Evolutionary conservation across 1,284 basidiomycete genomes (phyloP), one percentile per base, ranked within the genome.

Genomic region (Malassezia slooffiae): DNA sequence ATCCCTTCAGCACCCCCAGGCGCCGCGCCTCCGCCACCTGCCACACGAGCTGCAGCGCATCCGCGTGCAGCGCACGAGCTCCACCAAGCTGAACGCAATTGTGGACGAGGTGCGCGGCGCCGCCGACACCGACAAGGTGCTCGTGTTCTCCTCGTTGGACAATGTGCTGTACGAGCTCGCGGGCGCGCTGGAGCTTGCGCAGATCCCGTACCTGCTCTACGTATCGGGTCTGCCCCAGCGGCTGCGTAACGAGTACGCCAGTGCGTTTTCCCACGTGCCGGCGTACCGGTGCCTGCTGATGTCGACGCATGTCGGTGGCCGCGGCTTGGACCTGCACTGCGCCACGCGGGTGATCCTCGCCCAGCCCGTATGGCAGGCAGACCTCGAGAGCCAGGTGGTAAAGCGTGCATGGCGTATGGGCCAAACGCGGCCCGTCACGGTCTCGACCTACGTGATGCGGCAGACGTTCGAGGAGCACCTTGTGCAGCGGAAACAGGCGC

Each of bases 351-450:
- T 47, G 9, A 39, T 54, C 17, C 43, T 47, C 17, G 29, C 44
- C 2, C 48, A 54, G 28, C 51, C 51, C 1, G 29, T 52, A 8
- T 43, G 46, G 40, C 46, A 48, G 16, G 21, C 20, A 10, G 51
- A 54, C 10, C 13, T 50, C 8, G 48, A 50, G 21, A 41, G 43
- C 16, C 51, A 50, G 32, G 48, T 36, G 12, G 20, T 54, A 13
- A 54, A 50, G 29, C 46, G 43, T 17, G 41, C 51, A 13, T 54
- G 51, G 51, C 43, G 51, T 13, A 37, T 44, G 26, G 51, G 51
- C 5, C 51, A 54, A 37, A 50, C 27, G 16, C 28, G 29, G 15
- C 23, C 21, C 4, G 51, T 54, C 3, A 12, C 27, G 5, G 47
- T 50, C 4, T 37, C 42, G 3, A 50, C 47, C 11, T 48, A 48